Percentiles rank a stretch among this genome's conserved stretches.
Conservation (phyloP, 2,329 filamentous ascomycete species). For the Cladosporium phlei region DNA sequence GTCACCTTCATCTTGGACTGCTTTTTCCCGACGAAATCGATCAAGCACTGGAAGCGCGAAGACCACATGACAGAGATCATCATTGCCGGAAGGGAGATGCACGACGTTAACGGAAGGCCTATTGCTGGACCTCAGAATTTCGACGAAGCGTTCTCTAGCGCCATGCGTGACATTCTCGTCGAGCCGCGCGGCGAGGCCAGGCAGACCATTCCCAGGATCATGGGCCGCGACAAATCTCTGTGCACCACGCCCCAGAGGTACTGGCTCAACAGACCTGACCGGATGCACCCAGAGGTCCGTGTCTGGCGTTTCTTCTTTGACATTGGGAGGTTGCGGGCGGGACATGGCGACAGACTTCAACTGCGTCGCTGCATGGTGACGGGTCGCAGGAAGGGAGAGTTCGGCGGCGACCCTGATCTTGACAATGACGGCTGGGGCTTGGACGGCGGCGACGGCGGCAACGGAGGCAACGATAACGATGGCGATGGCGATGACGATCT, state of each 20-base stretch:
- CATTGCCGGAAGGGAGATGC: background rate
- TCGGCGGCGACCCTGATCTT: background rate
- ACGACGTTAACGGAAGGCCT: background rate
- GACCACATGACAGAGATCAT: background rate
- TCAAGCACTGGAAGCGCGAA: background rate
- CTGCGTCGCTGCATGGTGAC: background rate
- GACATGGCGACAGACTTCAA: background rate
- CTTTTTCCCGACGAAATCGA: background rate
- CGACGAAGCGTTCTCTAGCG: background rate
- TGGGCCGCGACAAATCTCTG: background rate
- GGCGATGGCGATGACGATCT: background rate
- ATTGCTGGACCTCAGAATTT: background rate
- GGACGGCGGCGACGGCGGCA: background rate
- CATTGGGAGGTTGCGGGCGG: background rate
- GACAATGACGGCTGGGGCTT: background rate
- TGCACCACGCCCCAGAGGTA: no score
- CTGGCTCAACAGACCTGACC: background rate
- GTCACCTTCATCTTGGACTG: constrained; percentile 3
- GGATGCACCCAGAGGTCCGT: background rate
- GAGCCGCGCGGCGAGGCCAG: background rate
- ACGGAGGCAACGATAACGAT: background rate
- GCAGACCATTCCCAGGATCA: background rate
- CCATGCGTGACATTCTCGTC: background rate
- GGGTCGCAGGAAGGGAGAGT: background rate
- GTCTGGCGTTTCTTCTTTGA: background rate